Conservation (phyloP, 305 asterid genomes). For the Fraxinus paxiana region DNA sequence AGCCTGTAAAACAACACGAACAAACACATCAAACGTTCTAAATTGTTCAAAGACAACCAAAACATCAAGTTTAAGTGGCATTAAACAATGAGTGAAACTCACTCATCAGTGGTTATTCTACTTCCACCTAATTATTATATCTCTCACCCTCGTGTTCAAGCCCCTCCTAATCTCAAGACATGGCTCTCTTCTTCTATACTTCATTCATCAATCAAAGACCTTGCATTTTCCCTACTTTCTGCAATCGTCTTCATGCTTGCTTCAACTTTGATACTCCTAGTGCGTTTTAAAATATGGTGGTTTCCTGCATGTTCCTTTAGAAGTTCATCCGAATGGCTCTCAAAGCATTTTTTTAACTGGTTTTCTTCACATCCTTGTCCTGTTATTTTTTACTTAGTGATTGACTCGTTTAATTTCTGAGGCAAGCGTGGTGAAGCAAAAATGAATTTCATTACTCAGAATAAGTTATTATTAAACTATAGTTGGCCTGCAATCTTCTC, state of each 20-base stretch:
- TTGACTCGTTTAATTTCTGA: background rate
- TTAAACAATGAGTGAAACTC: background rate
- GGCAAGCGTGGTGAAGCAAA: background rate
- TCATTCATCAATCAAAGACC: background rate
- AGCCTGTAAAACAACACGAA: background rate
- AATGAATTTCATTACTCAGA: background rate
- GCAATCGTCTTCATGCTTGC: constrained; percentile 6
- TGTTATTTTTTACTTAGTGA: background rate
- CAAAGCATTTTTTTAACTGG: background rate
- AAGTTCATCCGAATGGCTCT: background rate
- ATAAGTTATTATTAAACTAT: background rate
- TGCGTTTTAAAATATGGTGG: background rate
- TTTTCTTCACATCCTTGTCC: background rate
- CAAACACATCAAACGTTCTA: background rate
- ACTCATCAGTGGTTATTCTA: background rate
- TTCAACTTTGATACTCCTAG: constrained; percentile 16
- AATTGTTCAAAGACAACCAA: background rate
- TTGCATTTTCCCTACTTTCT: constrained; percentile 10
- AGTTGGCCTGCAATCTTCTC: constrained; percentile 1
- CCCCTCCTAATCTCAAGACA: background rate
- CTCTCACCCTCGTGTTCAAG: constrained; percentile 1
- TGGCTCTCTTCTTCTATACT: constrained; percentile 12
- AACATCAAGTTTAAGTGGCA: background rate
- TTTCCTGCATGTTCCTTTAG: background rate
- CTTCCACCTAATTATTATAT: background rate